These are phyloP conservation scores for Closterium sp. DNA, from an alignment of 139 green algal genomes.

Conservation along the genomic window DNA sequence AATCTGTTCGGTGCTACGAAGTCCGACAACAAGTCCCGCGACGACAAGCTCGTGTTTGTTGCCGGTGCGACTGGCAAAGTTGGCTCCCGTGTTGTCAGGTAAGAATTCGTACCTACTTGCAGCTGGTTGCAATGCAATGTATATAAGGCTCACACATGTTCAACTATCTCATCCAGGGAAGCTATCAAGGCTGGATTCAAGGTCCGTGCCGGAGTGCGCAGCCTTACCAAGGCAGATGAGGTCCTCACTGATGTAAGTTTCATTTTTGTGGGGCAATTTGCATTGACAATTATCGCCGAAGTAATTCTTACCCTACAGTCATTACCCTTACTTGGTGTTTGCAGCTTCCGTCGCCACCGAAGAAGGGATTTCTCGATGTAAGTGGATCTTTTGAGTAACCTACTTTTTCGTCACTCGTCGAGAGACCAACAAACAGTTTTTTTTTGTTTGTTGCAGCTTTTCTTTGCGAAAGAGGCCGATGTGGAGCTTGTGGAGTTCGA, in stretches of 20 bases:
- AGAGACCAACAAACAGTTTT: background rate
- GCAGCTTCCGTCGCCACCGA: background rate
- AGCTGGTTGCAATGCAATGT: background rate
- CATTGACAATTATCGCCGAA: background rate
- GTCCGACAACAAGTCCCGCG: background rate
- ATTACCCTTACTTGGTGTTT: background rate
- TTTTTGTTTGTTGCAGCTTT: background rate
- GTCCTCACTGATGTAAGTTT: slow-evolving; percentile 23
- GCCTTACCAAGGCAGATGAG: slow-evolving; percentile 31
- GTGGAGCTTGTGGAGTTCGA: slow-evolving; percentile 46
- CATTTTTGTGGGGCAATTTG: background rate
- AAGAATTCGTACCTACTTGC: background rate
- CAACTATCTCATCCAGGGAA: slow-evolving; percentile 10
- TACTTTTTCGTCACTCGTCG: background rate
- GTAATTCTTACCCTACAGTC: background rate
- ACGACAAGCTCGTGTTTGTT: slow-evolving; percentile 28
- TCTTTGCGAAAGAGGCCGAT: background rate
- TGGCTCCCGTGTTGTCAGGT: slow-evolving; percentile 32
- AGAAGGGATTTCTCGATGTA: background rate
- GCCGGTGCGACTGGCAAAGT: slow-evolving; percentile 35
- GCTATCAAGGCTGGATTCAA: slow-evolving; percentile 27
- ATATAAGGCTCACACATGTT: background rate
- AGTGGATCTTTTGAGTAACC: background rate
- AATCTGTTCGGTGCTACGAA: background rate
- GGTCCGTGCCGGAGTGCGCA: slow-evolving; percentile 25